Evolutionary conservation across 176 grass and related monocot species (phyloP).

Genomic region (Luzula sylvatica): DNA sequence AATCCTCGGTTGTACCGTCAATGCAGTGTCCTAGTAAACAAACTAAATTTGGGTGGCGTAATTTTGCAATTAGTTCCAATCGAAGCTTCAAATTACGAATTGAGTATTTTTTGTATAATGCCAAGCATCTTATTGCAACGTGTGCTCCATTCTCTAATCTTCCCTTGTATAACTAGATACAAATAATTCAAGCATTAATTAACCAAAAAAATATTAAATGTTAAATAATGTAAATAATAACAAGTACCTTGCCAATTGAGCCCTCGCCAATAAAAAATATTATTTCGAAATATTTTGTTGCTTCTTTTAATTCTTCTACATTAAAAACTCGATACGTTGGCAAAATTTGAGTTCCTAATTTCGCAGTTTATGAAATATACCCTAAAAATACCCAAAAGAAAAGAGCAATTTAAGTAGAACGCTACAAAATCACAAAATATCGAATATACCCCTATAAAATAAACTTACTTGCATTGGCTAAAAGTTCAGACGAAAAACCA

Average conservation of each 20-base stretch:
- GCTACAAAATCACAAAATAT: too few relatives aligned
- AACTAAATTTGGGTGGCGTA: conserved; percentile 85
- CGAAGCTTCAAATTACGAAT: conserved; percentile 94
- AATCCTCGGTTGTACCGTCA: conserved; percentile 52
- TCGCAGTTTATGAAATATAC: conserved; percentile 82
- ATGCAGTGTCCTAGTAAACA: conserved; percentile 87
- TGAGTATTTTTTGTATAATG: conserved; percentile 67
- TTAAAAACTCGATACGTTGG: conserved; percentile 58
- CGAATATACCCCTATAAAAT: neutral
- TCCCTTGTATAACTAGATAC: conserved; percentile 87
- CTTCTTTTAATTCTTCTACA: conserved; percentile 91
- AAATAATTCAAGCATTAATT: conserved; percentile 7
- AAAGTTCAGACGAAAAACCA: conserved; percentile 69
- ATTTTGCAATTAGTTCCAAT: conserved; percentile 89
- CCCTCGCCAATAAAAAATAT: conserved; percentile 78
- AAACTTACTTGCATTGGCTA: conserved; percentile 85
- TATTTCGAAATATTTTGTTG: conserved; percentile 64
- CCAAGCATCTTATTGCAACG: conserved; percentile 83
- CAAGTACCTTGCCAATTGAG: conserved; percentile 96
- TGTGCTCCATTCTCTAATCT: conserved; percentile 75
- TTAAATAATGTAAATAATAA: neutral
- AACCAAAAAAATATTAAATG: neutral
- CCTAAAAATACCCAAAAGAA: conserved; percentile 35
- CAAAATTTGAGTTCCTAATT: conserved; percentile 69
- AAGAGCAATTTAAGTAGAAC: too few relatives aligned